Percentiles rank a stretch among this genome's conserved stretches.
Conservation (phyloP, 2,329 filamentous ascomycete genomes). For the Arthrobotrys conoides region DNA sequence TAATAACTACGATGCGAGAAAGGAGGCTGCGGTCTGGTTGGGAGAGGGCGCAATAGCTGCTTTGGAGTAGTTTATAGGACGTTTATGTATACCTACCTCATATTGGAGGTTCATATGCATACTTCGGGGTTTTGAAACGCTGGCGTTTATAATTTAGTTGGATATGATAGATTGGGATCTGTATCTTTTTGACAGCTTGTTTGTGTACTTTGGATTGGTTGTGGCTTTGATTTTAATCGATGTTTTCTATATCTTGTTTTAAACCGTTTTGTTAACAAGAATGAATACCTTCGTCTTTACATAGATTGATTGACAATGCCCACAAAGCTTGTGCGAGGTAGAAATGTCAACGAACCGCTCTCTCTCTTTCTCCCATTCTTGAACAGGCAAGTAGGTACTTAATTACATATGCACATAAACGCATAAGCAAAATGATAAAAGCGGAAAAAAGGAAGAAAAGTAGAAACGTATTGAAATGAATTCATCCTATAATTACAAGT, state of each 20-base stretch:
- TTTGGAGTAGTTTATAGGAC: neutral
- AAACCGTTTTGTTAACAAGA: no score
- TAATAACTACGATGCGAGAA: constrained; percentile 45
- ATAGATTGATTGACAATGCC: neutral
- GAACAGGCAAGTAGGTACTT: neutral
- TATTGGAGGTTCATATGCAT: no score
- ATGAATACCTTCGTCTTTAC: no score
- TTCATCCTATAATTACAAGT: constrained; percentile 51
- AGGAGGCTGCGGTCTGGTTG: constrained; percentile 30
- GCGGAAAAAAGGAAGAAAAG: neutral
- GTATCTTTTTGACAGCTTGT: no score
- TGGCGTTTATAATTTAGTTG: no score
- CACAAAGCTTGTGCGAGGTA: neutral
- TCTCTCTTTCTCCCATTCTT: neutral
- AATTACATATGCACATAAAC: neutral
- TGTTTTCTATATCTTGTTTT: no score
- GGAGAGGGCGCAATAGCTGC: neutral
- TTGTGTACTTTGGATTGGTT: no score
- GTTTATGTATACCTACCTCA: no score
- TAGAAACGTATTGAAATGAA: constrained; percentile 11
- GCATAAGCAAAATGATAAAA: neutral
- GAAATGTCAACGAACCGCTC: neutral
- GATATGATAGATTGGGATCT: no score
- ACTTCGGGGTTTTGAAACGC: no score
- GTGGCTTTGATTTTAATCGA: no score